phyloP scores from a whole-genome alignment of 306 rosid genomes.

The Rubus parviflorus region DNA sequence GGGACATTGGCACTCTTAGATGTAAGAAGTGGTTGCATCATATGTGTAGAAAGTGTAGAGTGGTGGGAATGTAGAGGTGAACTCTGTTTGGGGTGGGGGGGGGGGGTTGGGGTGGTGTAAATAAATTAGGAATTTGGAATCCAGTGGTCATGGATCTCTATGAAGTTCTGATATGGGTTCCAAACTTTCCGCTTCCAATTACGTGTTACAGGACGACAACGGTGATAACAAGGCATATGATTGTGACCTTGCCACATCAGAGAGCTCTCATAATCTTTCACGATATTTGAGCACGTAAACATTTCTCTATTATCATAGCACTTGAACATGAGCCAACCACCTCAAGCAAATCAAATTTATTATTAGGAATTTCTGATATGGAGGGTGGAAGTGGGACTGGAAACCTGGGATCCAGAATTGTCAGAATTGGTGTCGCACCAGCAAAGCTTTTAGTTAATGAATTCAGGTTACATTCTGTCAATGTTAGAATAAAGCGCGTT shows the following conservation, averaged over 20 bases:
- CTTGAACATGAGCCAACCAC: not conserved
- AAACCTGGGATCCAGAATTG: not conserved
- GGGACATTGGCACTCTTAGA: not conserved
- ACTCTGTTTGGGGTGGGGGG: too few relatives aligned
- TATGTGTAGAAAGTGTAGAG: not conserved
- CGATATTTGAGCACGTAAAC: not conserved
- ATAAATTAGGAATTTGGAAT: not conserved
- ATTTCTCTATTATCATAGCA: not conserved
- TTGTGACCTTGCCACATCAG: not conserved
- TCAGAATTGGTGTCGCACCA: not conserved
- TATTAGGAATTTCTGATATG: not conserved
- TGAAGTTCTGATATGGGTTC: not conserved
- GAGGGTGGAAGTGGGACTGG: not conserved
- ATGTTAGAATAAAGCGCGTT: too few relatives aligned
- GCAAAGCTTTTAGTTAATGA: not conserved
- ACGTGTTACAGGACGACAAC: not conserved
- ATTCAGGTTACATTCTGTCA: too few relatives aligned
- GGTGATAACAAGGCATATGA: not conserved
- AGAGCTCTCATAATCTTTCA: not conserved
- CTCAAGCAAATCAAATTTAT: not conserved
- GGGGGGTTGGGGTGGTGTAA: not conserved
- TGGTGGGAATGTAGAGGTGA: not conserved
- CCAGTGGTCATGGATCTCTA: not conserved
- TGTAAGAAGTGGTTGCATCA: not conserved
- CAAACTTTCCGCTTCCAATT: not conserved